Evolutionary conservation across 2,329 filamentous ascomycete genomes (phyloP).

Genomic region (Trematosphaeria pertusa): DNA sequence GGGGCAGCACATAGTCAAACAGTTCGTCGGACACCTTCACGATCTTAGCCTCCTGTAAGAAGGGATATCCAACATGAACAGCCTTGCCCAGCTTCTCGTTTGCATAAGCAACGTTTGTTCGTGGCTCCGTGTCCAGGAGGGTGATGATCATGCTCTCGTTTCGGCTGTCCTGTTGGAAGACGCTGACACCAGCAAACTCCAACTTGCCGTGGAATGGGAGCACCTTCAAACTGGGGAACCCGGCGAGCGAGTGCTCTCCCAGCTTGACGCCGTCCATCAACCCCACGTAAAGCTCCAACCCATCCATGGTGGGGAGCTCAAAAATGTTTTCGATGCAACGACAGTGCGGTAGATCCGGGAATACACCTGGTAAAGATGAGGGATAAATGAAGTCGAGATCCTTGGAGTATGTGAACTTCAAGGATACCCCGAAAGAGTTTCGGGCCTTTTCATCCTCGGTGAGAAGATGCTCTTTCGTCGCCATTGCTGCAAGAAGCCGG

Average conservation of each 20-base stretch:
- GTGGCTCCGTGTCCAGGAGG: slow-evolving; percentile 74
- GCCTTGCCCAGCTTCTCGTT: slow-evolving; percentile 82
- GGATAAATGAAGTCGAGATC: slow-evolving; percentile 83
- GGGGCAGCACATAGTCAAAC: slow-evolving; percentile 81
- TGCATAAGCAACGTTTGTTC: slow-evolving; percentile 74
- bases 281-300: slow-evolving; percentile 82
- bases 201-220: slow-evolving; percentile 82
- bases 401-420: slow-evolving; percentile 89
- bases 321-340: slow-evolving; percentile 96
- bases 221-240: slow-evolving; percentile 89
- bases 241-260: slow-evolving; percentile 82
- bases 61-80: slow-evolving; percentile 93
- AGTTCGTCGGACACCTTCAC: slow-evolving; percentile 89
- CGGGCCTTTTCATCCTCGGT: slow-evolving; percentile 78
- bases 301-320: slow-evolving; percentile 90
- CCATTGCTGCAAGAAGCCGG: slow-evolving; percentile 84
- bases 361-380: slow-evolving; percentile 86
- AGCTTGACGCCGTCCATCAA: slow-evolving; percentile 84
- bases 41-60: slow-evolving; percentile 92
- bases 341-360: slow-evolving; percentile 86
- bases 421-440: slow-evolving; percentile 88
- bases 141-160: slow-evolving; percentile 97
- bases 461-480: slow-evolving; percentile 79
- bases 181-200: slow-evolving; percentile 87
- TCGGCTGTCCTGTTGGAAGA: slow-evolving; percentile 94